Evolutionary conservation across 495 filamentous ascomycete species (phyloP), one percentile per base, ranked within the genome.

Genomic region (Trichoderma virens): DNA sequence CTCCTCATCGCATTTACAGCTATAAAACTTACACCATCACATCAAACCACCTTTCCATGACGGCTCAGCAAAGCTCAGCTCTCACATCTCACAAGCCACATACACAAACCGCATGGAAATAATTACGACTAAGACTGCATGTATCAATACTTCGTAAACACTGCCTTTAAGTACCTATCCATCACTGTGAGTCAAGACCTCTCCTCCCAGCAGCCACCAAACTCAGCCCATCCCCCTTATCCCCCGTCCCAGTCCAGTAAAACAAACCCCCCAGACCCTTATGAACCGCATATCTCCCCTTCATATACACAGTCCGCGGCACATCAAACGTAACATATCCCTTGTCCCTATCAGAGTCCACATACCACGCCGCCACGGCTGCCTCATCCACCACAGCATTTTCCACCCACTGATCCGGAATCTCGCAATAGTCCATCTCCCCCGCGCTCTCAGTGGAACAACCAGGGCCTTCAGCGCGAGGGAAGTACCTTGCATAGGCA

Each of bases 241-340:
- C 90, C 1, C 83, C 88, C 18, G 84, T 86, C 5, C 89, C 89
- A 61, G 89, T 90, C 90, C 90, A 94, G 73, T 90, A 94, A 72
- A 94, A 94, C 64, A 94, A 69, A 0, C 90, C 90, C 3, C 85
- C 90, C 1, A 94, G 79, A 13, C 83, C 80, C 64, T 80, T 79
- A 61, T 82, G 75, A 54, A 79, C 87, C 65, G 83, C 90, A 68
- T 86, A 92, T 27, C 80, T 74, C 3, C 87, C 90, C 72, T 94
- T 94, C 70, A 85, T 80, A 68, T 76, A 76, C 7, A 92, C 89
- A 5, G 88, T 92, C 35, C 81, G 78, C 3, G 86, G 84, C 59
- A 88, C 89, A 66, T 94, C 90, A 69, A 92, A 93, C 25, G 84
- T 87, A 3, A 93, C 82, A 67, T 90, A 93, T 0, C 89, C 90